phyloP scores from a whole-genome alignment of 1,284 basidiomycete species.

The Anthracocystis setariae region DNA sequence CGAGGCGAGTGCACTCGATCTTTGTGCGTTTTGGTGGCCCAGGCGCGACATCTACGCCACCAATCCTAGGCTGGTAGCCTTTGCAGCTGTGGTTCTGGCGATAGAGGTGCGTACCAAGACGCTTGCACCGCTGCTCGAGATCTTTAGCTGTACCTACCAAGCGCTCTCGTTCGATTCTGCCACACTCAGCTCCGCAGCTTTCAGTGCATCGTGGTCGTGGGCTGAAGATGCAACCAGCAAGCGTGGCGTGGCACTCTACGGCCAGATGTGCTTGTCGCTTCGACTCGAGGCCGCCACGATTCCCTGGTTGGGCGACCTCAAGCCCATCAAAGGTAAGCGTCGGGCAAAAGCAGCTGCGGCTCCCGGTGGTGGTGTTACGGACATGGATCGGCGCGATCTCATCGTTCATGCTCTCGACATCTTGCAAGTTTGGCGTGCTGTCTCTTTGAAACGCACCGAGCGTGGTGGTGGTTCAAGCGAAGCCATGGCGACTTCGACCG shows the following conservation, averaged over 20 bases:
- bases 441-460: not conserved
- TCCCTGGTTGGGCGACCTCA: slow-evolving; percentile 18
- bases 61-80: slow-evolving; percentile 18
- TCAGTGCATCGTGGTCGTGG: too few relatives aligned
- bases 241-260: slow-evolving; percentile 9
- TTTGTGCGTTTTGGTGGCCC: slow-evolving; percentile 41
- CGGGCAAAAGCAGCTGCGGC: not conserved
- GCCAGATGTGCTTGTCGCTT: slow-evolving; percentile 17
- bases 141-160: slow-evolving; percentile 21
- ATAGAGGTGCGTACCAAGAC: slow-evolving; percentile 30
- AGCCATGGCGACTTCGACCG: not conserved
- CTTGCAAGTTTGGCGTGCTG: slow-evolving; percentile 17
- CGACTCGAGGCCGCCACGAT: slow-evolving; percentile 15
- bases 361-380: not conserved
- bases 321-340: slow-evolving; percentile 6
- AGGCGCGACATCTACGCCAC: not conserved
- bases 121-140: slow-evolving; percentile 13
- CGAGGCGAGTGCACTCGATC: slow-evolving; percentile 32
- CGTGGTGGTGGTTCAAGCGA: not conserved
- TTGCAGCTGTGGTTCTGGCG: slow-evolving; percentile 27
- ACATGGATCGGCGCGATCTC: slow-evolving; percentile 22
- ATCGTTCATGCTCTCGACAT: slow-evolving; percentile 25
- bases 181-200: not conserved
- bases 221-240: slow-evolving; percentile 6
- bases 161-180: slow-evolving; percentile 10